These are phyloP conservation scores for Ascosphaera aggregata DNA, from an alignment of 2,329 filamentous ascomycete genomes.

Conservation along the genomic window DNA sequence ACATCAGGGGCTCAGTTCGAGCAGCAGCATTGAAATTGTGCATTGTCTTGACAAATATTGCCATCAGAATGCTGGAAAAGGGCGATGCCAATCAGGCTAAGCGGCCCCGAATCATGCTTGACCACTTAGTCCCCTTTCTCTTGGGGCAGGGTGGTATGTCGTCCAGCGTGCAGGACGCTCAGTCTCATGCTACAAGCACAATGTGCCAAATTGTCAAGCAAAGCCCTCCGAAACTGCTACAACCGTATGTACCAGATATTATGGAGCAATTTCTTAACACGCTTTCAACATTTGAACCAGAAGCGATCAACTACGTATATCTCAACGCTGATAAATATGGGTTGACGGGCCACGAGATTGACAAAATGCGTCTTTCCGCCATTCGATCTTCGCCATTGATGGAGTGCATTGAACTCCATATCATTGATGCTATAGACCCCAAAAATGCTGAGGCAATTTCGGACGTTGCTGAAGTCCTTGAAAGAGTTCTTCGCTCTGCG, in stretches of 20 bases:
- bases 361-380: conserved; percentile 59
- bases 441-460: conserved; percentile 48
- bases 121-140: conserved; percentile 72
- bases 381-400: conserved; percentile 76
- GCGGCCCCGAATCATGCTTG: conserved; percentile 55
- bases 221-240: conserved; percentile 47
- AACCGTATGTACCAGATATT: conserved; percentile 60
- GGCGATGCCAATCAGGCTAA: conserved; percentile 38
- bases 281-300: conserved; percentile 69
- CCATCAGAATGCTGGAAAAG: conserved; percentile 67
- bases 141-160: conserved; percentile 76
- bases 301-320: conserved; percentile 80
- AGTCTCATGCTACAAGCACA: conserved; percentile 58
- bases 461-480: conserved; percentile 42
- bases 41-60: conserved; percentile 57
- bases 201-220: conserved; percentile 80
- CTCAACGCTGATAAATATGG: conserved; percentile 68
- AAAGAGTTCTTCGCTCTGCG: conserved; percentile 59
- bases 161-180: conserved; percentile 69
- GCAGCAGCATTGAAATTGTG: conserved; percentile 61
- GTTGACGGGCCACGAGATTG: conserved; percentile 68
- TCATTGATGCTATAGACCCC: conserved; percentile 42
- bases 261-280: conserved; percentile 60
- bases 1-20: conserved; percentile 82
- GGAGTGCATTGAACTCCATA: conserved; percentile 68